phyloP scores from a whole-genome alignment of 129 eudicot species.

The Flaveria trinervia region DNA sequence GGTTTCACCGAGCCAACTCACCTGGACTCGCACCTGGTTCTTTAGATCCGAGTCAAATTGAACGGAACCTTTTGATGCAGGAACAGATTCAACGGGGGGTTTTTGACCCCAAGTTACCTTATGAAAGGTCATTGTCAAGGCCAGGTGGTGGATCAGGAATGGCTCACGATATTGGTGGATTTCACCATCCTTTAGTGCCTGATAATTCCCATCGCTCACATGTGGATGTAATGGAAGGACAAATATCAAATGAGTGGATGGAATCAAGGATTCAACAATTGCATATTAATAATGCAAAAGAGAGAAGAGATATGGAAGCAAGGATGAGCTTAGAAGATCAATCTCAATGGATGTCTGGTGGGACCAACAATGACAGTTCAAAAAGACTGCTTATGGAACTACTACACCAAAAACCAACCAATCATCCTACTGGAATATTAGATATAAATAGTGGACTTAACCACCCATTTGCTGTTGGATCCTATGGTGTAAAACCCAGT shows the following conservation, averaged over 20 bases:
- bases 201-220: slow-evolving; percentile 50
- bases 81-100: slow-evolving; percentile 67
- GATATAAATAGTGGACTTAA: slow-evolving; percentile 25
- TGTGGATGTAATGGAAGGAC: slow-evolving; percentile 46
- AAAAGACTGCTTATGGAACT: slow-evolving; percentile 86
- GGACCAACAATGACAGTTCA: slow-evolving; percentile 71
- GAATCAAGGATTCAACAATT: slow-evolving; percentile 63
- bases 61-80: slow-evolving; percentile 59
- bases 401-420: slow-evolving; percentile 65
- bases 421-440: slow-evolving; percentile 40
- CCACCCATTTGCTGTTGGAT: slow-evolving; percentile 49
- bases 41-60: slow-evolving; percentile 63
- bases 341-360: slow-evolving; percentile 80
- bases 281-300: slow-evolving; percentile 60
- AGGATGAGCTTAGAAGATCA: slow-evolving; percentile 56
- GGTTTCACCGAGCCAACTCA: slow-evolving; percentile 61
- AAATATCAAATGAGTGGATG: slow-evolving; percentile 67
- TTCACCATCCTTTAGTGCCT: slow-evolving; percentile 41
- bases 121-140: slow-evolving; percentile 63
- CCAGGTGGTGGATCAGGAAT: slow-evolving; percentile 51
- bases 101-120: slow-evolving; percentile 59
- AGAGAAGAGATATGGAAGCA: slow-evolving; percentile 53
- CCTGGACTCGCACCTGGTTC: slow-evolving; percentile 55
- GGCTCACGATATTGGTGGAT: slow-evolving; percentile 41
- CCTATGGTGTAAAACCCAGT: slow-evolving; percentile 45